phyloP scores from a whole-genome alignment of 495 filamentous ascomycete species.

The Penicillium maclennaniae region DNA sequence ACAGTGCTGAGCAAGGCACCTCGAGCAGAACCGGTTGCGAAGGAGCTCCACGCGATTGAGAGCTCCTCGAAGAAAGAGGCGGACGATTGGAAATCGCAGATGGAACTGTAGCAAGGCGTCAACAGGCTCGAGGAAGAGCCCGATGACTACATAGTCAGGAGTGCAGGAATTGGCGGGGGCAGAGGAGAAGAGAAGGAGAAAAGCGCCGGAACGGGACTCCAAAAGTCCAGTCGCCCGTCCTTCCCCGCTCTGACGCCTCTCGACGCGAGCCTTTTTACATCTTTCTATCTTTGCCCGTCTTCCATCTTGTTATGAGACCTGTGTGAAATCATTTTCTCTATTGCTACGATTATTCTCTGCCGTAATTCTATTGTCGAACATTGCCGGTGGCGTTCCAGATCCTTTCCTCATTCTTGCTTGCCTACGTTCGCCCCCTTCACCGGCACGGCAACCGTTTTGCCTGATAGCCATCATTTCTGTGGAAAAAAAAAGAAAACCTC shows the following conservation, averaged over 20 bases:
- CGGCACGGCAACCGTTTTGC: slow-evolving; percentile 6
- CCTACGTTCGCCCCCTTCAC: background rate
- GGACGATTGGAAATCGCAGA: slow-evolving; percentile 29
- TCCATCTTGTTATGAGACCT: background rate
- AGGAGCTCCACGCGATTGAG: slow-evolving; percentile 29
- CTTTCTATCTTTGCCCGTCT: slow-evolving; percentile 2
- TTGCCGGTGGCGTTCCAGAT: background rate
- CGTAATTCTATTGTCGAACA: background rate
- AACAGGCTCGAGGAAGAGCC: slow-evolving; percentile 36
- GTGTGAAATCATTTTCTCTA: background rate
- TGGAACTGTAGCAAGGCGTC: slow-evolving; percentile 27
- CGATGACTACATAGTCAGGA: slow-evolving; percentile 46
- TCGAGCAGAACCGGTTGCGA: slow-evolving; percentile 21
- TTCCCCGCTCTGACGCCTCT: slow-evolving; percentile 31
- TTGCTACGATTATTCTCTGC: background rate
- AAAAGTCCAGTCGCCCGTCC: slow-evolving; percentile 33
- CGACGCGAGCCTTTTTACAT: slow-evolving; percentile 21
- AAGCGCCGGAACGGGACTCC: slow-evolving; percentile 34
- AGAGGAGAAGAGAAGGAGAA: slow-evolving; percentile 33
- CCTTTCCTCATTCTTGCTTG: background rate
- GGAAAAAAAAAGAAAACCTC: background rate
- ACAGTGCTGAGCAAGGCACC: slow-evolving; percentile 4
- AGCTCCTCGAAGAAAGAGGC: slow-evolving; percentile 21
- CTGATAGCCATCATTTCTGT: background rate
- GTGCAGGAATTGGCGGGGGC: slow-evolving; percentile 30